Evolutionary conservation across 192 early-diverging fungal species (phyloP), one percentile per base, ranked within the genome.

Genomic region (Coemansia sp.): DNA sequence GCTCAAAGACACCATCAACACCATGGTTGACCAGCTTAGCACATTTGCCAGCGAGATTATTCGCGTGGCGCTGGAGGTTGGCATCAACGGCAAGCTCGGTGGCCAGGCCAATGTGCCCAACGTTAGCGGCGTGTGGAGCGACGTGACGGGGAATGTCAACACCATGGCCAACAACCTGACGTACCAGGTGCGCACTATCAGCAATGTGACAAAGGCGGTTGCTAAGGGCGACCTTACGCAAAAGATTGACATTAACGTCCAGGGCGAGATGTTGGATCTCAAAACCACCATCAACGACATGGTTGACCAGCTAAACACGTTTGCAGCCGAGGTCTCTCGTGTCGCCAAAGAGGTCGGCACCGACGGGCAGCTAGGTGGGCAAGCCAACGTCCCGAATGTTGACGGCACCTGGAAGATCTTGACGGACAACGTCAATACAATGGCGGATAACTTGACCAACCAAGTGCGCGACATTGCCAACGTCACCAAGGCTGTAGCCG

Each of bases 351-450:
- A n/a, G n/a, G n/a, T n/a, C n/a, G 84, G 80, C n/a, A 79, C 83
- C 26, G 82, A 86, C 65, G 85, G 86, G 6, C 82, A 84, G 48
- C 69, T 89, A 2, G 87, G 87, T 34, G 82, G 83, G 4, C 85
- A 87, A 58, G 77, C 70, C 31, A 58, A 29, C n/a, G n/a, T n/a
- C n/a, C n/a, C n/a, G n/a, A n/a, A n/a, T n/a, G n/a, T n/a, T n/a
- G n/a, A n/a, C n/a, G n/a, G n/a, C n/a, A n/a, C n/a, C n/a, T n/a
- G n/a, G n/a, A n/a, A n/a, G n/a, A n/a, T n/a, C n/a, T n/a, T 83
- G 23, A 83, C 82, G 0, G 80, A 80, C 34, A 80, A 77, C 37
- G 82, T 83, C 18, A 83, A 83, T 46, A 60, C 47, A 2, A 83
- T 83, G 82, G 79, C 82, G 10, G 69, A 61, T 25, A 83, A 81